phyloP scores from a whole-genome alignment of 208 protist species.

The Entamoeba moshkovskii region DNA sequence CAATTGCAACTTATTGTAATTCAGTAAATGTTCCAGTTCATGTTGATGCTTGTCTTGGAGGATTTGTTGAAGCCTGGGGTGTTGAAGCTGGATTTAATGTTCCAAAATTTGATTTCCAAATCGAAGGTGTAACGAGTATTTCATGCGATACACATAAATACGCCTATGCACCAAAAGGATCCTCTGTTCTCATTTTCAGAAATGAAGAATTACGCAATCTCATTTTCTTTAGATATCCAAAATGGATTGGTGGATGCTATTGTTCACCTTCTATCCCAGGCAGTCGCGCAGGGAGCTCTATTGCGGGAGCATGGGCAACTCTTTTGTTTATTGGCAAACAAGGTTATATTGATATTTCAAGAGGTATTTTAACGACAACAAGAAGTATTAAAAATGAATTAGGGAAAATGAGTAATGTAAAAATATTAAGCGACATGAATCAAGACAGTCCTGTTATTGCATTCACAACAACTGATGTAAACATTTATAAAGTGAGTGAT shows the following conservation, averaged over 20 bases:
- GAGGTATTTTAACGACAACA: not conserved
- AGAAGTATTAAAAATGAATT: not conserved
- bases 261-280: conserved; percentile 78
- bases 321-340: not conserved
- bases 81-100: conserved; percentile 53
- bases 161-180: conserved; percentile 86
- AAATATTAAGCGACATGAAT: not conserved
- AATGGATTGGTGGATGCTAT: conserved; percentile 93
- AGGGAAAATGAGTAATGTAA: not conserved
- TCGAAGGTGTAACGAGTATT: conserved; percentile 85
- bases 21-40: conserved; percentile 74
- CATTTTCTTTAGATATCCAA: conserved; percentile 74
- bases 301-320: not conserved
- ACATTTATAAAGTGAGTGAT: not conserved
- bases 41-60: conserved; percentile 89
- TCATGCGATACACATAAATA: conserved; percentile 96
- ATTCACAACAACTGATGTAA: not conserved
- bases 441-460: not conserved
- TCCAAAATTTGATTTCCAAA: conserved; percentile 70
- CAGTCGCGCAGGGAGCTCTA: conserved; percentile 48
- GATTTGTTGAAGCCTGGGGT: conserved; percentile 85
- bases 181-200: conserved; percentile 75
- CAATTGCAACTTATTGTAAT: not conserved
- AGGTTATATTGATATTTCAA: not conserved
- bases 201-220: conserved; percentile 50